These are phyloP conservation scores for Dalbergia cochinchinensis DNA, from an alignment of 306 rosid species.

Conservation along the genomic window DNA sequence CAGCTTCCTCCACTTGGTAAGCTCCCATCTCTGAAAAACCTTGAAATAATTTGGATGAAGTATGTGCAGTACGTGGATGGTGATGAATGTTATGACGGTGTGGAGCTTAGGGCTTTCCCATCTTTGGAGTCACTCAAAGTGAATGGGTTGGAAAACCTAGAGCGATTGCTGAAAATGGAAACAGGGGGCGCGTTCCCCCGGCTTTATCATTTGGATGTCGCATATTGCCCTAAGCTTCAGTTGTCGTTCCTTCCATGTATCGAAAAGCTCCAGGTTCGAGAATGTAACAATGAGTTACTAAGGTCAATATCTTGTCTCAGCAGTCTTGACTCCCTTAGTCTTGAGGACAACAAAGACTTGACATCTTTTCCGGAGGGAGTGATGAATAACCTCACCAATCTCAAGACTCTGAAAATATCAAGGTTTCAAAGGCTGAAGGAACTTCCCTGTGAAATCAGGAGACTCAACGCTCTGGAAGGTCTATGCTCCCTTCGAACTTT, in stretches of 20 bases:
- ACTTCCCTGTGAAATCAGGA: not conserved
- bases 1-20: not conserved
- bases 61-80: not conserved
- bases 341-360: not conserved
- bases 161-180: not conserved
- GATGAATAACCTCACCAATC: conserved; percentile 6
- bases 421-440: not conserved
- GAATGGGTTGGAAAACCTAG: not conserved
- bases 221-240: not conserved
- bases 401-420: not conserved
- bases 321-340: conserved; percentile 9
- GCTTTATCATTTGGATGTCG: not conserved
- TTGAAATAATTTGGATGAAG: rapidly evolving
- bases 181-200: not conserved
- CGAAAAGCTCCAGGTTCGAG: not conserved
- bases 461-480: conserved; percentile 2
- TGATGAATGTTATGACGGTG: not conserved
- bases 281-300: not conserved
- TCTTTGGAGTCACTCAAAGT: not conserved
- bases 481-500: not conserved
- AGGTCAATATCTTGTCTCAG: not conserved
- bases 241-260: not conserved
- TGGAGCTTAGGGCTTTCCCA: not conserved
- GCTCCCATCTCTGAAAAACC: not conserved
- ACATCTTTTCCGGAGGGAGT: conserved; percentile 5